A percentile compares a stretch with the other conserved stretches of the same genome.
Evolutionary conservation across 2,329 filamentous ascomycete genomes (phyloP).

Genomic region (Seiridium unicorne): DNA sequence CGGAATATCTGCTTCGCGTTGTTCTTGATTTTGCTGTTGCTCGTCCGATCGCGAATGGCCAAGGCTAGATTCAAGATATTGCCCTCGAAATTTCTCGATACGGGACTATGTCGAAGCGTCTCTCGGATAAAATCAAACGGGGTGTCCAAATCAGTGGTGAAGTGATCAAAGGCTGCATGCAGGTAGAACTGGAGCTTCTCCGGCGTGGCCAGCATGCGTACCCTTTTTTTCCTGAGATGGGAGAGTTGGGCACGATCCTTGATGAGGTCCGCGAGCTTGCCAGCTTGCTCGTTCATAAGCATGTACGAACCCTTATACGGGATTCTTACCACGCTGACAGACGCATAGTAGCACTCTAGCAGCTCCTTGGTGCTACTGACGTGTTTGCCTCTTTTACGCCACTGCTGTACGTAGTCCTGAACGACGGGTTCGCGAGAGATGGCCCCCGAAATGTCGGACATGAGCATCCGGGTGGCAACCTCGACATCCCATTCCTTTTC

Average conservation of each 20-base stretch:
- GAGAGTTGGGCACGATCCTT: slow-evolving; percentile 37
- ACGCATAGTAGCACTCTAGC: slow-evolving; percentile 48
- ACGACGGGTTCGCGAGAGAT: slow-evolving; percentile 30
- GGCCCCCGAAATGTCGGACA: slow-evolving; percentile 31
- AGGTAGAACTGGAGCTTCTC: slow-evolving; percentile 28
- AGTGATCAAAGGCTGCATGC: slow-evolving; percentile 30
- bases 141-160: slow-evolving; percentile 26
- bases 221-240: slow-evolving; percentile 36
- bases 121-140: slow-evolving; percentile 32
- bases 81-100: slow-evolving; percentile 28
- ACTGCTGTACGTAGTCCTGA: slow-evolving; percentile 38
- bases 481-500: slow-evolving; percentile 41
- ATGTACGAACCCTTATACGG: slow-evolving; percentile 40
- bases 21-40: slow-evolving; percentile 12
- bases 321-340: slow-evolving; percentile 45
- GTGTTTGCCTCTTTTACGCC: slow-evolving; percentile 36
- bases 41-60: slow-evolving; percentile 22
- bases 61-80: slow-evolving; percentile 28
- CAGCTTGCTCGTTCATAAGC: slow-evolving; percentile 47
- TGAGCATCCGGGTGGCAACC: slow-evolving; percentile 34
- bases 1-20: slow-evolving; percentile 28
- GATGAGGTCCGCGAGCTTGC: slow-evolving; percentile 42
- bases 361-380: slow-evolving; percentile 45
- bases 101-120: slow-evolving; percentile 28
- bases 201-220: slow-evolving; percentile 33